Base-by-base conservation (phyloP, 2,329 filamentous ascomycete species). In the Pseudogymnoascus sp. region DNA sequence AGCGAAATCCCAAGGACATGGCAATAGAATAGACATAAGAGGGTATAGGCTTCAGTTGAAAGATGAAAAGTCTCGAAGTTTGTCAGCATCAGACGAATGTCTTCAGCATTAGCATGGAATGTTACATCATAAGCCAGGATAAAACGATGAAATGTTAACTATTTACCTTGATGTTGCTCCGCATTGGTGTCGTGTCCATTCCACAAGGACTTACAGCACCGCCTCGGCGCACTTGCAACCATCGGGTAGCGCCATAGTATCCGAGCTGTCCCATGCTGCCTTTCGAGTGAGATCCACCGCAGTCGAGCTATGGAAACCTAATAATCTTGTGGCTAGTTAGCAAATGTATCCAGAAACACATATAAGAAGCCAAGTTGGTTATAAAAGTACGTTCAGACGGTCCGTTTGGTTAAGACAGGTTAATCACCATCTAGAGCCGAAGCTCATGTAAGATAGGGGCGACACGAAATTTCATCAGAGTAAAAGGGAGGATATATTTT, bases 21-120 rank as follows among this genome's bases (percentile, higher is more conserved):
- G 65, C 30, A 53, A 43, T 30, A 62, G 18, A 33, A 60, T 50
- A 61, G n/a, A 62, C 61, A 65, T 65, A 65, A 66, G 67, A 68
- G 66, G 62, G 68, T 61, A 67, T 68, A 73, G 71, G 76, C 75
- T 75, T 90, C 87, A 90, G 86, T 81, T 81, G 86, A 89, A 89
- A 89, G 87, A 89, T 90, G 87, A 90, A 90, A 89, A 89, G 86
- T 82, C 84, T 82, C 80, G 77, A 71, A 68, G 79, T 83, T 78
- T 76, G 77, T 88, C 84, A 82, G 88, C 83, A 85, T 82, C 71
- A 69, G 69, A 67, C 69, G 68, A 71, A 71, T 64, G 67, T 64
- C 76, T 84, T 90, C 86, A 80, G 87, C 77, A 83, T 89, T 89
- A 89, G 86, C 86, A 89, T 88, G 84, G 85, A 88, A 86, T 82